Percentiles rank a stretch among this genome's conserved stretches.
phyloP scores from a whole-genome alignment of 495 filamentous ascomycete genomes.

The Choiromyces venosus region DNA sequence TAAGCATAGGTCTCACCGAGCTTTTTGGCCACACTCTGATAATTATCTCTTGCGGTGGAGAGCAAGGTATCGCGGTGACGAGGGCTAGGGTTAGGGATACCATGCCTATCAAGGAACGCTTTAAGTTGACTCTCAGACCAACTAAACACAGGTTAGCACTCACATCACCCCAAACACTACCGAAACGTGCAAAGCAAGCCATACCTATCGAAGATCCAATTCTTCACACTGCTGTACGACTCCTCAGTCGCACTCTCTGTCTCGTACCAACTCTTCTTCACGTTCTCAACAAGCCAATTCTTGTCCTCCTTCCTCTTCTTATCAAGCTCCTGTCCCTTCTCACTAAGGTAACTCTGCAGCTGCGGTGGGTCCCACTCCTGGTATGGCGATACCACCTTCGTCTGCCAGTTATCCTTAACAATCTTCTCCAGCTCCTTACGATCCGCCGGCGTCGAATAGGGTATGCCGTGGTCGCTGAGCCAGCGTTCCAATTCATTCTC shows the following conservation, averaged over 20 bases:
- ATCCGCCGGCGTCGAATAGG: slow-evolving; percentile 76
- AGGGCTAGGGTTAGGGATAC: slow-evolving; percentile 78
- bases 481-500: slow-evolving; percentile 95
- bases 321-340: slow-evolving; percentile 64
- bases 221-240: slow-evolving; percentile 65
- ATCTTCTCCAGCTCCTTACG: slow-evolving; percentile 77
- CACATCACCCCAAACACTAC: slow-evolving; percentile 21
- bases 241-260: slow-evolving; percentile 65
- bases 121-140: slow-evolving; percentile 86
- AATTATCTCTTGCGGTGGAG: slow-evolving; percentile 69
- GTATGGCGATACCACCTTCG: slow-evolving; percentile 61
- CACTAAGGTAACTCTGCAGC: slow-evolving; percentile 59
- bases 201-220: slow-evolving; percentile 93
- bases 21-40: slow-evolving; percentile 76
- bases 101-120: slow-evolving; percentile 81
- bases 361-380: slow-evolving; percentile 63
- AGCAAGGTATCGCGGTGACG: slow-evolving; percentile 78
- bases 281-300: slow-evolving; percentile 59
- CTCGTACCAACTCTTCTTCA: slow-evolving; percentile 69
- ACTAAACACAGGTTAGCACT: slow-evolving; percentile 47
- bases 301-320: slow-evolving; percentile 58
- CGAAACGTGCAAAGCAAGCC: slow-evolving; percentile 43
- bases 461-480: slow-evolving; percentile 89
- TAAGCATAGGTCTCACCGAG: slow-evolving; percentile 72
- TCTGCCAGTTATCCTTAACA: slow-evolving; percentile 83